Conservation (phyloP, 1,284 basidiomycete genomes). For the Pulchroboletus neoregius region DNA sequence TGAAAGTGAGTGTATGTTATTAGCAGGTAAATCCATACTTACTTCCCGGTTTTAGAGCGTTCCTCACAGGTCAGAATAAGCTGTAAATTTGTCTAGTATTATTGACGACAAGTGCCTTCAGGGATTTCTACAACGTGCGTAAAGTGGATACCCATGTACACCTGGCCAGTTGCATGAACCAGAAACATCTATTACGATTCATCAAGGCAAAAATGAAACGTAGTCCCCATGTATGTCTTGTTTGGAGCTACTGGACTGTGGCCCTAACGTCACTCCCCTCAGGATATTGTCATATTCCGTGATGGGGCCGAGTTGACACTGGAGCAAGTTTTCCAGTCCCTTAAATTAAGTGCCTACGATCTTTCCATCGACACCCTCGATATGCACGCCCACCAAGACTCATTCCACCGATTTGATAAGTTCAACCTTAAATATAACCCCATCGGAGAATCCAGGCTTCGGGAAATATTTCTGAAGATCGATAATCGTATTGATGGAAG, state of each 20-base stretch:
- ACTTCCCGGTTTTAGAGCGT: constrained; percentile 49
- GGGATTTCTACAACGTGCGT: constrained; percentile 98
- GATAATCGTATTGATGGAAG: constrained; percentile 91
- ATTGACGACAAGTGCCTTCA: constrained; percentile 32
- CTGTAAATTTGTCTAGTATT: constrained; percentile 3
- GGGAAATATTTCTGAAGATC: constrained; percentile 99
- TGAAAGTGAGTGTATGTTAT: constrained; percentile 66
- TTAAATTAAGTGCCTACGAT: constrained; percentile 95
- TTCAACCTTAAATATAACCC: constrained; percentile 94
- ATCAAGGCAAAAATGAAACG: constrained; percentile 98
- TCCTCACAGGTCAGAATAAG: constrained; percentile 27
- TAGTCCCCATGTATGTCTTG: constrained; percentile 56
- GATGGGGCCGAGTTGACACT: constrained; percentile 90
- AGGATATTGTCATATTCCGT: constrained; percentile 96
- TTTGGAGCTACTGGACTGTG: neutral
- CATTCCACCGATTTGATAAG: constrained; percentile 97
- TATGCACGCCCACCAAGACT: constrained; percentile 98
- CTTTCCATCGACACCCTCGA: constrained; percentile 98
- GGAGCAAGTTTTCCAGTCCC: constrained; percentile 91
- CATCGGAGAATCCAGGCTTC: constrained; percentile 89
- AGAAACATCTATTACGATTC: constrained; percentile 98
- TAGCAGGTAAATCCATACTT: constrained; percentile 8
- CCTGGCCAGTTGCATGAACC: constrained; percentile 99
- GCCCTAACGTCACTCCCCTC: neutral
- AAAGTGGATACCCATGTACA: constrained; percentile 99